Percentiles rank a stretch among this genome's conserved stretches.
These are phyloP conservation scores for Schwanniomyces pseudopolymorphus DNA, from an alignment of 805 yeast species.

Conservation along the genomic window DNA sequence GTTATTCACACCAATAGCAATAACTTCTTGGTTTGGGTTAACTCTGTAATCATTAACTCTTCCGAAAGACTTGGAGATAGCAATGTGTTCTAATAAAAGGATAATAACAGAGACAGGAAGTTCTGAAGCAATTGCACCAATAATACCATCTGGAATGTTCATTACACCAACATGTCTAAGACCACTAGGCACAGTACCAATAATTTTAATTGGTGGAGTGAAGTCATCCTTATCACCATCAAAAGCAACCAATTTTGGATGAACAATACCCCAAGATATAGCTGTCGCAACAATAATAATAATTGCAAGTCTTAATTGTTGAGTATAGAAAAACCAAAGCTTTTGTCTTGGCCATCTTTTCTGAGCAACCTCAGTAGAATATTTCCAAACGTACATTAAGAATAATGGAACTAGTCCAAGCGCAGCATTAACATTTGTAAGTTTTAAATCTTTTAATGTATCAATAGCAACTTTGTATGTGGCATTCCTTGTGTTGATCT, in stretches of 20 bases:
- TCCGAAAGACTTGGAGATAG: constrained; percentile 91
- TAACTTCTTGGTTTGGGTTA: constrained; percentile 88
- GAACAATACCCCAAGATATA: constrained; percentile 75
- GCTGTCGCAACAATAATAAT: constrained; percentile 80
- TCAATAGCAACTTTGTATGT: constrained; percentile 70
- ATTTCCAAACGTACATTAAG: constrained; percentile 73
- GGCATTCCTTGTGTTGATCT: constrained; percentile 70
- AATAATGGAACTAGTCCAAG: constrained; percentile 79
- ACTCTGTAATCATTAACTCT: constrained; percentile 88
- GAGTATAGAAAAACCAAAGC: constrained; percentile 63
- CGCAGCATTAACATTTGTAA: constrained; percentile 78
- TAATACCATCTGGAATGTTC: constrained; percentile 59
- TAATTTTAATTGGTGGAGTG: constrained; percentile 52
- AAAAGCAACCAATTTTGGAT: constrained; percentile 37
- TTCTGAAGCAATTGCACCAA: constrained; percentile 64
- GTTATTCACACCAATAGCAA: constrained; percentile 92
- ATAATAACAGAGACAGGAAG: constrained; percentile 85
- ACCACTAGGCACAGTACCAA: constrained; percentile 84
- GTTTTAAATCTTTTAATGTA: constrained; percentile 67
- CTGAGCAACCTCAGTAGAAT: constrained; percentile 56
- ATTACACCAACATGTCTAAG: constrained; percentile 73
- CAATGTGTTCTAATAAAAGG: constrained; percentile 85
- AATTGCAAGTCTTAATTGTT: constrained; percentile 78
- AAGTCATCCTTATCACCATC: constrained; percentile 31
- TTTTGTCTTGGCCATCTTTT: constrained; percentile 61